A percentile compares a stretch with the other conserved stretches of the same genome.
Conservation (phyloP, 805 yeast species). For the Barnettozyma sp. region DNA sequence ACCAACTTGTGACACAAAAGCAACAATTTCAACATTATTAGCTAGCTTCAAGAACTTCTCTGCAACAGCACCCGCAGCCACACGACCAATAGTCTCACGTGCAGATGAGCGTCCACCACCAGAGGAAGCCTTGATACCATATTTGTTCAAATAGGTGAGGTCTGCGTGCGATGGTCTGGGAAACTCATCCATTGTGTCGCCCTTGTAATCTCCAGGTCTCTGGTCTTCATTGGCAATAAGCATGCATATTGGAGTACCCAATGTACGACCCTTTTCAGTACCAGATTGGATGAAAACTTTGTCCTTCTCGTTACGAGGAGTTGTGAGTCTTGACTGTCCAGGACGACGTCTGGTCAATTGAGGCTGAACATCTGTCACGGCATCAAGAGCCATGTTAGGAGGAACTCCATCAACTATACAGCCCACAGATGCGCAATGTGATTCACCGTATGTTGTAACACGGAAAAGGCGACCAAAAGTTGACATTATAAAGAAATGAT, state of each 20-base stretch:
- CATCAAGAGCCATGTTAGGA: conserved; percentile 76
- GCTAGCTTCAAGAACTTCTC: conserved; percentile 79
- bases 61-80: conserved; percentile 98
- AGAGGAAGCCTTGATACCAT: conserved; percentile 87
- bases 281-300: conserved; percentile 91
- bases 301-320: conserved; percentile 96
- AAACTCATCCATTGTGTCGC: conserved; percentile 68
- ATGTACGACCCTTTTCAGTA: conserved; percentile 80
- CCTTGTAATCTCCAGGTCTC: conserved; percentile 92
- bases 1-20: conserved; percentile 94
- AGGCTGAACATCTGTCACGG: conserved; percentile 85
- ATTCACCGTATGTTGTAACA: conserved; percentile 97
- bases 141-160: conserved; percentile 83
- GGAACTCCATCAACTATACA: conserved; percentile 98
- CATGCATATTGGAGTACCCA: conserved; percentile 96
- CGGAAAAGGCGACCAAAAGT: conserved; percentile 56
- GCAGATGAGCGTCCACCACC: conserved; percentile 99
- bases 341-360: conserved; percentile 97
- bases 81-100: conserved; percentile 97
- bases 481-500: too few relatives aligned
- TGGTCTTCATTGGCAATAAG: conserved; percentile 90
- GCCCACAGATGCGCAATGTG: conserved; percentile 96
- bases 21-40: conserved; percentile 86
- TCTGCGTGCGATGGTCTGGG: conserved; percentile 99
- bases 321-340: conserved; percentile 86